These are phyloP conservation scores for Ramaria sp. DNA, from an alignment of 768 basidiomycete genomes.

Conservation along the genomic window DNA sequence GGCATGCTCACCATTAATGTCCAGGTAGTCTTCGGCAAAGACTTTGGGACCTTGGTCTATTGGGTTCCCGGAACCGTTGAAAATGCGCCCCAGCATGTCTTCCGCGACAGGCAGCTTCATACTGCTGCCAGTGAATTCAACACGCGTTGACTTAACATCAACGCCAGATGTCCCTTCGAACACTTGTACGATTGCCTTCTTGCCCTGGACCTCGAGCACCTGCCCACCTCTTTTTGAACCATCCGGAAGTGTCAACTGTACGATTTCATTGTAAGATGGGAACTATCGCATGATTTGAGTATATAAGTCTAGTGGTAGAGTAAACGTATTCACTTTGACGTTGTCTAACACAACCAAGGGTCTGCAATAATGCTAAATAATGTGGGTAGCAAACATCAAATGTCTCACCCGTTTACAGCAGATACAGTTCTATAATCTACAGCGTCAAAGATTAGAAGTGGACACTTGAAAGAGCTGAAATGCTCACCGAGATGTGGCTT, in stretches of 20 bases:
- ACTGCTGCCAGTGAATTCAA: constrained; percentile 95
- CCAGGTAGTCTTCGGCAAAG: constrained; percentile 97
- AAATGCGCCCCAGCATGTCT: constrained; percentile 97
- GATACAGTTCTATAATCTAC: constrained; percentile 97
- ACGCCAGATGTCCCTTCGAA: constrained; percentile 98
- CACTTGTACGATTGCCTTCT: constrained; percentile 98
- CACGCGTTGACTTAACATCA: constrained; percentile 94
- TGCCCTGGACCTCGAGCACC: constrained; percentile 95
- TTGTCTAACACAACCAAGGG: constrained; percentile 96
- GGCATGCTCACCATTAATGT: constrained; percentile 79
- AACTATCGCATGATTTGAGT: constrained; percentile 41
- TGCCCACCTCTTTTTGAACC: constrained; percentile 93
- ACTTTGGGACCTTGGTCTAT: constrained; percentile 99
- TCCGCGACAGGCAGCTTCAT: constrained; percentile 99
- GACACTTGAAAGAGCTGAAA: constrained; percentile 13
- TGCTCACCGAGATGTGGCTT: constrained; percentile 77
- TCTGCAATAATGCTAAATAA: constrained; percentile 26
- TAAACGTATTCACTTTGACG: constrained; percentile 59
- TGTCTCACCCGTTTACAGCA: constrained; percentile 86
- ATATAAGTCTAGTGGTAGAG: neutral
- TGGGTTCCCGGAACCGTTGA: constrained; percentile 96
- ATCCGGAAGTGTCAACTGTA: constrained; percentile 89
- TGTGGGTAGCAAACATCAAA: neutral
- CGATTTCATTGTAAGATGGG: constrained; percentile 97
- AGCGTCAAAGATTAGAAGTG: constrained; percentile 8